Conservation (phyloP, 2,329 filamentous ascomycete genomes). For the Huntiella savannae region DNA sequence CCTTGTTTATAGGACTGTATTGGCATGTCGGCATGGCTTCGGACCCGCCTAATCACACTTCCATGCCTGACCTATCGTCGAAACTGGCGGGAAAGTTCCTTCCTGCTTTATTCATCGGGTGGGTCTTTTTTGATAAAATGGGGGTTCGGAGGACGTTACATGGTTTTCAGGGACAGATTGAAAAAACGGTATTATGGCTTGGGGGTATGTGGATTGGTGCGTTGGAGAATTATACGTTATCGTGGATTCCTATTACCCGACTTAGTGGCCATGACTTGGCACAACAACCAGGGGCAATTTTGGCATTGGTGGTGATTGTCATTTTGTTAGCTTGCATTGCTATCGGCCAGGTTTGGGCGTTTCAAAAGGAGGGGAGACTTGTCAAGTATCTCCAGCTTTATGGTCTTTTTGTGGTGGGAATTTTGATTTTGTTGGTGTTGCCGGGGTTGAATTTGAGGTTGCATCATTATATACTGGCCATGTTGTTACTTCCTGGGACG, state of each 20-base stretch:
- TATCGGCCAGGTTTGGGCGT: slow-evolving; percentile 61
- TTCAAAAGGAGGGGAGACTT: slow-evolving; percentile 69
- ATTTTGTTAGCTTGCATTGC: slow-evolving; percentile 49
- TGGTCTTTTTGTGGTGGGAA: slow-evolving; percentile 41
- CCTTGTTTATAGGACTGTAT: slow-evolving; percentile 64
- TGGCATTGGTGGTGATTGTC: slow-evolving; percentile 63
- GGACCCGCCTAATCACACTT: slow-evolving; percentile 54
- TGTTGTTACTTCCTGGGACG: slow-evolving; percentile 75
- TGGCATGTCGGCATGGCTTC: slow-evolving; percentile 80
- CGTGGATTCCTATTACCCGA: slow-evolving; percentile 79
- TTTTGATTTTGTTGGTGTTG: slow-evolving; percentile 51
- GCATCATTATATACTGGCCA: slow-evolving; percentile 82
- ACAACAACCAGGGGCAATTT: slow-evolving; percentile 73
- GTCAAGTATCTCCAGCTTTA: slow-evolving; percentile 64
- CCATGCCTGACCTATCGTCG: slow-evolving; percentile 55
- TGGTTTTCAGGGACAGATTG: slow-evolving; percentile 62
- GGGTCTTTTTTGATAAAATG: slow-evolving; percentile 75
- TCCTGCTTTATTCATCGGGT: slow-evolving; percentile 71
- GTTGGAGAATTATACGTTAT: slow-evolving; percentile 87
- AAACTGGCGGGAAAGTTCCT: slow-evolving; percentile 64
- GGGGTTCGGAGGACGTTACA: slow-evolving; percentile 50
- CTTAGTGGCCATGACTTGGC: slow-evolving; percentile 79
- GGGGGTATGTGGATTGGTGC: slow-evolving; percentile 81
- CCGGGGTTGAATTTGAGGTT: slow-evolving; percentile 70
- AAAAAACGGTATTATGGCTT: slow-evolving; percentile 80